Percentiles rank a stretch among this genome's conserved stretches.
phyloP scores from a whole-genome alignment of 2,329 filamentous ascomycete genomes.

The Aphanoascus verrucosus region DNA sequence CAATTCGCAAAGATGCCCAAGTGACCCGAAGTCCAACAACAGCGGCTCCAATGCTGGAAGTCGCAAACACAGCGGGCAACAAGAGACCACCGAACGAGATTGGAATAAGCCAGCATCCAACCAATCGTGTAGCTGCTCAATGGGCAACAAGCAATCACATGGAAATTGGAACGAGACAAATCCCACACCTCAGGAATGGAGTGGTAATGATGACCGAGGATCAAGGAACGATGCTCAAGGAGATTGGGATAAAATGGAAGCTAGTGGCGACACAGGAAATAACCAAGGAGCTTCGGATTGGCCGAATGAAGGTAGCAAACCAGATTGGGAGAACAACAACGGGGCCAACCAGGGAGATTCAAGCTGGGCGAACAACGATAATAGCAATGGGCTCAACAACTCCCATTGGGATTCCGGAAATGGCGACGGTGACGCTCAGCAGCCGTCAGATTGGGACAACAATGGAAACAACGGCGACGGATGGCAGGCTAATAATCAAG shows the following conservation, averaged over 20 bases:
- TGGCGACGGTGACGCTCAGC: not conserved
- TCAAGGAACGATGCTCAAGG: not conserved
- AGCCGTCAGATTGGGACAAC: conserved; percentile 1
- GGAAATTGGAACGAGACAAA: not conserved
- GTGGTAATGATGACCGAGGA: not conserved
- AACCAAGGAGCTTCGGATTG: not conserved
- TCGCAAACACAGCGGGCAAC: no score
- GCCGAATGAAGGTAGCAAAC: not conserved
- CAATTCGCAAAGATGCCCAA: not conserved
- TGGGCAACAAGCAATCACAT: not conserved
- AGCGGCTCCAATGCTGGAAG: not conserved
- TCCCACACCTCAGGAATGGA: not conserved
- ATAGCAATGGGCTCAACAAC: not conserved
- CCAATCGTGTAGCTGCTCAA: not conserved
- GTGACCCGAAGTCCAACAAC: not conserved
- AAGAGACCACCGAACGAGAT: no score
- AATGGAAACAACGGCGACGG: not conserved
- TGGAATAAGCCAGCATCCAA: not conserved
- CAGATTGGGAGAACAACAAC: not conserved
- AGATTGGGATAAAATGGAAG: not conserved
- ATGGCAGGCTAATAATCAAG: not conserved
- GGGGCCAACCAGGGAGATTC: not conserved
- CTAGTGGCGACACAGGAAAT: not conserved
- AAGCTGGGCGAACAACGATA: not conserved
- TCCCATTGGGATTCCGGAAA: conserved; percentile 2